Evolutionary conservation across 805 yeast genomes (phyloP).

Genomic region (Scheffersomyces lignosus): DNA sequence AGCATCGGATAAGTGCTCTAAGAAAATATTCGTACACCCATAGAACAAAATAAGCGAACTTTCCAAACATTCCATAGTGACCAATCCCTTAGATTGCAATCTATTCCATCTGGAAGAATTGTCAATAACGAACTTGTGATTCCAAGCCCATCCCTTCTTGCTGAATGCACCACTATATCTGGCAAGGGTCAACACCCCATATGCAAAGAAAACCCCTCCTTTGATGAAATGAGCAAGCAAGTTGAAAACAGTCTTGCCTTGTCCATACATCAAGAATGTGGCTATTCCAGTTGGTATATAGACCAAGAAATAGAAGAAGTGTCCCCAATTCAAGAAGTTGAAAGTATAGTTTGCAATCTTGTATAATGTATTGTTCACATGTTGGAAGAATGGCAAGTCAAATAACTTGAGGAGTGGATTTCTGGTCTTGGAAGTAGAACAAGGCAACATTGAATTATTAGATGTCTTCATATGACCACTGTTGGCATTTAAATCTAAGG

Average conservation of each 20-base stretch:
- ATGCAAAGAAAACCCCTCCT: slow-evolving; percentile 81
- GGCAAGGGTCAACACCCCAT: slow-evolving; percentile 79
- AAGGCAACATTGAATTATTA: slow-evolving; percentile 16
- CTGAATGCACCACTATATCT: slow-evolving; percentile 84
- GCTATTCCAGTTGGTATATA: slow-evolving; percentile 64
- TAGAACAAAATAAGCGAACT: slow-evolving; percentile 78
- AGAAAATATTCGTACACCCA: slow-evolving; percentile 84
- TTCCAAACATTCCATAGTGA: slow-evolving; percentile 87
- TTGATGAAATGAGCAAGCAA: slow-evolving; percentile 93
- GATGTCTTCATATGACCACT: slow-evolving; percentile 25
- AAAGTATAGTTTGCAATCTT: slow-evolving; percentile 28
- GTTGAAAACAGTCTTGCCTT: slow-evolving; percentile 68
- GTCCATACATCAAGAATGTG: slow-evolving; percentile 68
- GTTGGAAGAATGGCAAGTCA: slow-evolving; percentile 11
- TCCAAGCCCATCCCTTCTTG: slow-evolving; percentile 91
- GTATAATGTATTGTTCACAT: slow-evolving; percentile 33
- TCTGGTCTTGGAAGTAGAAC: slow-evolving; percentile 4
- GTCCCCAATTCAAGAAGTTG: slow-evolving; percentile 58
- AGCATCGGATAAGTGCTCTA: slow-evolving; percentile 72
- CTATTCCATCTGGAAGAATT: slow-evolving; percentile 30
- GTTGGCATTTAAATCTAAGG: slow-evolving; percentile 23
- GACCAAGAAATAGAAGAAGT: slow-evolving; percentile 58
- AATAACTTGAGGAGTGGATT: slow-evolving; percentile 6
- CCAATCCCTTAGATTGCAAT: slow-evolving; percentile 45
- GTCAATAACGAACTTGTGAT: slow-evolving; percentile 31